Conservation (phyloP, 176 grass and related monocot species). For the Themeda triandra region DNA sequence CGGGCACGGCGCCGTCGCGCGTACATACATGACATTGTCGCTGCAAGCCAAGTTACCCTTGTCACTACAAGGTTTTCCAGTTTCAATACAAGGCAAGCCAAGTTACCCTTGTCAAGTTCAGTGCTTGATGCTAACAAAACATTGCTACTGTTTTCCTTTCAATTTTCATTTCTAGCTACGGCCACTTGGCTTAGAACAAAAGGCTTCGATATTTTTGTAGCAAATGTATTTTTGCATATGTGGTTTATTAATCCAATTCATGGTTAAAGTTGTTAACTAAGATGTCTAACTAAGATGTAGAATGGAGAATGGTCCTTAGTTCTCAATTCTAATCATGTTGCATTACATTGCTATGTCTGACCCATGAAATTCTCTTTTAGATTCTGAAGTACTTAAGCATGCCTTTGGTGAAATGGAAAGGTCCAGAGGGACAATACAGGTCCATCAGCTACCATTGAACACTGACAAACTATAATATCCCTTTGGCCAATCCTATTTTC, state of each 20-base stretch:
- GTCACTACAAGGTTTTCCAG: no score
- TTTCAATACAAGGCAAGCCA: no score
- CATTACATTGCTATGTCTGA: slow-evolving; percentile 12
- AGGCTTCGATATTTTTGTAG: not conserved
- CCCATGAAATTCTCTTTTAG: slow-evolving; percentile 37
- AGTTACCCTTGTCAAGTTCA: no score
- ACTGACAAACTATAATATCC: slow-evolving; percentile 1
- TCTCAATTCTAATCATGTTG: not conserved
- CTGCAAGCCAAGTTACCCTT: no score
- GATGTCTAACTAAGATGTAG: no score
- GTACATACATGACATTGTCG: no score
- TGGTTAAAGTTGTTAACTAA: not conserved
- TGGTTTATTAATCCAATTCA: not conserved
- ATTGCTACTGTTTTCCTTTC: not conserved
- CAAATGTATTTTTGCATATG: not conserved
- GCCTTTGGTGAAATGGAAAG: slow-evolving; percentile 91
- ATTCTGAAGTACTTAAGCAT: slow-evolving; percentile 91
- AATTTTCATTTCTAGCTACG: not conserved
- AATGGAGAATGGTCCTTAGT: no score
- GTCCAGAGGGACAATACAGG: slow-evolving; percentile 79
- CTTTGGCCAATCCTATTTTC: slow-evolving; percentile 12
- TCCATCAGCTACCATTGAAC: slow-evolving; percentile 19
- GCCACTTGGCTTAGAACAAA: not conserved
- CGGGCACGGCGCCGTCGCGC: no score
- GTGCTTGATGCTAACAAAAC: no score